A percentile compares a stretch with the other conserved stretches of the same genome.
These are phyloP conservation scores for Medicago ruthenica DNA, from an alignment of 306 rosid species.

Conservation along the genomic window DNA sequence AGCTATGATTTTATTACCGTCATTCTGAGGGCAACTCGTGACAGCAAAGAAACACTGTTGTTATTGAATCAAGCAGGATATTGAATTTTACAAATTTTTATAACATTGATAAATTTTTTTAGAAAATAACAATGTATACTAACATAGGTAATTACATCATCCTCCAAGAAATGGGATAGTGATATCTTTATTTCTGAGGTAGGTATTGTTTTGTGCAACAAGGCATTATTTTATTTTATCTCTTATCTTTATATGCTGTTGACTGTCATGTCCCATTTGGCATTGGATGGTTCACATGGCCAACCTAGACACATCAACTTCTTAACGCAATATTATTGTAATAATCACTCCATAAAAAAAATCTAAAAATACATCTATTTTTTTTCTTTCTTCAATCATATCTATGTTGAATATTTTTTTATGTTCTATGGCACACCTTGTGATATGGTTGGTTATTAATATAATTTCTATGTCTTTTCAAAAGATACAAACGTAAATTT, in stretches of 20 bases:
- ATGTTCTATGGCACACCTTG: not conserved
- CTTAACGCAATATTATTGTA: not conserved
- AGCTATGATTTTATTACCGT: conserved; percentile 29
- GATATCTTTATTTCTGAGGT: conserved; percentile 25
- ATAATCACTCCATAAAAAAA: not conserved
- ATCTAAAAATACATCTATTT: not conserved
- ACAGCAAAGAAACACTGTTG: conserved; percentile 16
- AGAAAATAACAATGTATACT: conserved; percentile 37
- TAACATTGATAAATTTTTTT: conserved; percentile 21
- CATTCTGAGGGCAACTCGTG: conserved; percentile 38
- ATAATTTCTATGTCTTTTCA: not conserved
- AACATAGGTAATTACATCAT: conserved; percentile 46
- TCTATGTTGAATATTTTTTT: not conserved
- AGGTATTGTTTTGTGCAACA: conserved; percentile 36
- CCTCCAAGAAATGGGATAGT: conserved; percentile 43
- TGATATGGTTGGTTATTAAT: not conserved
- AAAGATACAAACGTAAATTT: not conserved
- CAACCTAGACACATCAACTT: conserved; percentile 50
- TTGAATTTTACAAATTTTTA: conserved; percentile 39
- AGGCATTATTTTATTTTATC: conserved; percentile 27
- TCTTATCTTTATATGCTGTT: conserved; percentile 29
- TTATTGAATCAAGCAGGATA: not conserved
- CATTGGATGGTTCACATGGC: conserved; percentile 71
- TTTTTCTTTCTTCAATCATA: not conserved
- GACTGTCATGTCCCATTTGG: conserved; percentile 37